Conservation (phyloP, 352 stramenopile species). For the Phytophthora constricta region DNA sequence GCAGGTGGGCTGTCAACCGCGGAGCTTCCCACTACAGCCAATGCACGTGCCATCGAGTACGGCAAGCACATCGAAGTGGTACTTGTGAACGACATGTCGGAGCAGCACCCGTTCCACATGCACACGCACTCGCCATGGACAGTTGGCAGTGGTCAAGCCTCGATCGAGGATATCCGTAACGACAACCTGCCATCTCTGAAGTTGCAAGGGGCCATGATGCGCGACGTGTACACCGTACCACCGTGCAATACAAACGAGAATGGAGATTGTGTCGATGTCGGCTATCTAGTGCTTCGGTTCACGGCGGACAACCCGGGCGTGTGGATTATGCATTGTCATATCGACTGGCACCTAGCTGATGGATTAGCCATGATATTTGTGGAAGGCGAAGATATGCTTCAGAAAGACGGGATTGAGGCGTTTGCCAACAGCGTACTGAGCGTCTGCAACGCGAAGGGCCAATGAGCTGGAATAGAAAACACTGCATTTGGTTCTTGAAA, state of each 20-base stretch:
- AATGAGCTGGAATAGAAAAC: no score
- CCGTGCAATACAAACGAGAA: constrained; percentile 8
- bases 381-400: constrained; percentile 7
- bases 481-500: no score
- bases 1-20: constrained; percentile 27
- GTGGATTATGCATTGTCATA: no score
- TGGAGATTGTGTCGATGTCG: constrained; percentile 18
- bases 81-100: constrained; percentile 42
- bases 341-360: constrained; percentile 25
- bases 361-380: constrained; percentile 22
- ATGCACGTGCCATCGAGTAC: constrained; percentile 26
- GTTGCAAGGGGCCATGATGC: constrained; percentile 8
- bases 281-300: constrained; percentile 36
- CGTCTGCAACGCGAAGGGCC: constrained; percentile 9
- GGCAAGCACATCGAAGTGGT: constrained; percentile 42
- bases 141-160: constrained; percentile 10
- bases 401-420: background rate
- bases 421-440: constrained; percentile 10
- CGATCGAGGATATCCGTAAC: background rate
- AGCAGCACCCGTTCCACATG: constrained; percentile 37
- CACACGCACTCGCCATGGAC: constrained; percentile 27
- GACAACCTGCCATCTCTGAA: constrained; percentile 17
- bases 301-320: constrained; percentile 28
- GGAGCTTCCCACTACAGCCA: constrained; percentile 19
- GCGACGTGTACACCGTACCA: no score